These are phyloP conservation scores for Barnettozyma siamensis DNA, from an alignment of 805 yeast genomes.

Conservation along the genomic window DNA sequence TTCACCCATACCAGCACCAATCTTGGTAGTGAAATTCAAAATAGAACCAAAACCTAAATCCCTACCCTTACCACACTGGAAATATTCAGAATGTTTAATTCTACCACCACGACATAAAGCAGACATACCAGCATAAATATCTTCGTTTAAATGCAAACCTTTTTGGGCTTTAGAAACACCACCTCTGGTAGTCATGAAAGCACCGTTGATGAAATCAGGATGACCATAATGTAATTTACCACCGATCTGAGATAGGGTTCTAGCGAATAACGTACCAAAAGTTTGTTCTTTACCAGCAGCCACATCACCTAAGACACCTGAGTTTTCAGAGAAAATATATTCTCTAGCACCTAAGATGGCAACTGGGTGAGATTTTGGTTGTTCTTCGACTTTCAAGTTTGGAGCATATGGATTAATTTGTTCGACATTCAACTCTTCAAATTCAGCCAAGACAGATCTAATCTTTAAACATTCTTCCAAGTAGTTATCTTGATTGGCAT, in stretches of 20 bases:
- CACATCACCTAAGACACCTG: slow-evolving; percentile 82
- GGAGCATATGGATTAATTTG: slow-evolving; percentile 82
- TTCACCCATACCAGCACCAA: slow-evolving; percentile 94
- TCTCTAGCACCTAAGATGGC: slow-evolving; percentile 87
- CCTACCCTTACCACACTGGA: slow-evolving; percentile 89
- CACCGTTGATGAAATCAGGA: slow-evolving; percentile 75
- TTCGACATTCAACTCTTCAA: slow-evolving; percentile 71
- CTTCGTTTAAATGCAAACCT: slow-evolving; percentile 82
- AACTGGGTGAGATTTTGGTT: slow-evolving; percentile 53
- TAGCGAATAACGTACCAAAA: slow-evolving; percentile 77
- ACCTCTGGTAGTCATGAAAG: slow-evolving; percentile 80
- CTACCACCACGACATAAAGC: slow-evolving; percentile 81
- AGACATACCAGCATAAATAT: slow-evolving; percentile 85
- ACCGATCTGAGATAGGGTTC: slow-evolving; percentile 80
- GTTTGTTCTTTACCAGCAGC: slow-evolving; percentile 92
- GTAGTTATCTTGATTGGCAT: slow-evolving; percentile 84
- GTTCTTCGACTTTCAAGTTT: slow-evolving; percentile 48
- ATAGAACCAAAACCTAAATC: slow-evolving; percentile 85
- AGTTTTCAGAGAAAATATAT: slow-evolving; percentile 79
- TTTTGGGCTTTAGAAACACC: slow-evolving; percentile 86
- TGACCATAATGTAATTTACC: slow-evolving; percentile 87
- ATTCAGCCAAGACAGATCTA: slow-evolving; percentile 76
- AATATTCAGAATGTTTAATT: slow-evolving; percentile 81
- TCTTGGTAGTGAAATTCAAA: slow-evolving; percentile 78
- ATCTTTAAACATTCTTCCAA: slow-evolving; percentile 81